Percentiles rank a stretch among this genome's conserved stretches.
These are phyloP conservation scores for Beauveria scarabaeidicola DNA, from an alignment of 2,329 filamentous ascomycete genomes.

Conservation along the genomic window DNA sequence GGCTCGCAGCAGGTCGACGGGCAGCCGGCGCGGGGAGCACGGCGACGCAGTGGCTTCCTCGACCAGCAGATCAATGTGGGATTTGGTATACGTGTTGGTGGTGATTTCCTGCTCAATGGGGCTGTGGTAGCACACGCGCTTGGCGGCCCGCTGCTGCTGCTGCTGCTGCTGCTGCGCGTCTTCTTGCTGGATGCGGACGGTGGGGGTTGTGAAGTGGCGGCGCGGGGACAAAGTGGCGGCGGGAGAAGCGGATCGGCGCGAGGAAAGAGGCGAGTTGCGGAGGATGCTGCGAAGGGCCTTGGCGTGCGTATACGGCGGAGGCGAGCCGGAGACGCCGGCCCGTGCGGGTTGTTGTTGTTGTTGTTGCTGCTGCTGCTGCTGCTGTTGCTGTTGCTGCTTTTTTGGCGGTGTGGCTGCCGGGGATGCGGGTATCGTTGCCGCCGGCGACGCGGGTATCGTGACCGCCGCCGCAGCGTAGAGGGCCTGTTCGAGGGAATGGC, in stretches of 20 bases:
- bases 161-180: constrained; percentile 43
- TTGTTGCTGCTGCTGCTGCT: background rate
- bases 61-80: constrained; percentile 53
- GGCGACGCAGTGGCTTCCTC: constrained; percentile 40
- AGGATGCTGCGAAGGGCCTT: constrained; percentile 54
- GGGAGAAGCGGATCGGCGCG: constrained; percentile 23
- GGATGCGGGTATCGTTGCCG: background rate
- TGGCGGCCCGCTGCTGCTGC: constrained; percentile 45
- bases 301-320: constrained; percentile 50
- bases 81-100: constrained; percentile 52
- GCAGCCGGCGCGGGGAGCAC: constrained; percentile 28
- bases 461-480: background rate
- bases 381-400: background rate
- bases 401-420: background rate
- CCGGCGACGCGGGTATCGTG: background rate
- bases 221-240: constrained; percentile 36
- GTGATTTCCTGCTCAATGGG: constrained; percentile 56
- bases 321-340: constrained; percentile 11
- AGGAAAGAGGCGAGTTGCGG: constrained; percentile 56
- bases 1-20: constrained; percentile 41
- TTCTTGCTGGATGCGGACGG: background rate
- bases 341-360: background rate
- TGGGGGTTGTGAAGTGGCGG: constrained; percentile 48
- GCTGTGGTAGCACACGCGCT: constrained; percentile 53
- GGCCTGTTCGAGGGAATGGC: background rate